These are phyloP conservation scores for Skeletonema costatum DNA, from an alignment of 108 stramenopile genomes.

Conservation along the genomic window DNA sequence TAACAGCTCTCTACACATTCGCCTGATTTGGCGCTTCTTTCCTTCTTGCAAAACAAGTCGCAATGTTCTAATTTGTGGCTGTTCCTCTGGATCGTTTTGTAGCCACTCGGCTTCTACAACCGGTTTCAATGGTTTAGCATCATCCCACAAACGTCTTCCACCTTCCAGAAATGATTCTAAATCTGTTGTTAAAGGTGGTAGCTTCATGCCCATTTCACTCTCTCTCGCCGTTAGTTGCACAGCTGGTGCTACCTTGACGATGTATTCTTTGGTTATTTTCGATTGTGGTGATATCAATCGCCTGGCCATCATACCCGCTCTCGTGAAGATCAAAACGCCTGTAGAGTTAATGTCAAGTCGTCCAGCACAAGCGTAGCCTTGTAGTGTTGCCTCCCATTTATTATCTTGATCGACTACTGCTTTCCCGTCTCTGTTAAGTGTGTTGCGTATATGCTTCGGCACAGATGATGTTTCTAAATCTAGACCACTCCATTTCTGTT, in stretches of 20 bases:
- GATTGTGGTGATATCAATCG: constrained; percentile 57
- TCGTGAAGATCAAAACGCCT: constrained; percentile 76
- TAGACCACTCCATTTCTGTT: constrained; percentile 12
- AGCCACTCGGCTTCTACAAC: constrained; percentile 65
- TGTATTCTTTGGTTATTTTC: constrained; percentile 77
- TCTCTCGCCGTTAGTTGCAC: constrained; percentile 42
- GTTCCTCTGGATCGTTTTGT: background rate
- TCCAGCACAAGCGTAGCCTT: constrained; percentile 72
- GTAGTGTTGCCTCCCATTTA: constrained; percentile 20
- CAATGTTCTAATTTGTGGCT: constrained; percentile 26
- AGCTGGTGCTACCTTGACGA: constrained; percentile 61
- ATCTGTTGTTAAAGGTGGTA: constrained; percentile 43
- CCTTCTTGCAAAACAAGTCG: constrained; percentile 77
- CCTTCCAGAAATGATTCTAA: constrained; percentile 44
- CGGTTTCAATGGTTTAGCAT: constrained; percentile 54
- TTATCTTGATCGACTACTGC: background rate
- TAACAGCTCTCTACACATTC: constrained; percentile 72
- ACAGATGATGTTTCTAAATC: constrained; percentile 11
- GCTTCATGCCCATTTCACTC: constrained; percentile 42
- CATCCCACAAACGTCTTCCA: constrained; percentile 47
- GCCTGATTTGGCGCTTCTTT: constrained; percentile 77
- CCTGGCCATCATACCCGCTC: constrained; percentile 67
- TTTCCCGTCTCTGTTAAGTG: background rate
- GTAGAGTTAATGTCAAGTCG: constrained; percentile 74
- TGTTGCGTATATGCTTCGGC: constrained; percentile 7